phyloP scores from a whole-genome alignment of 441 rosid genomes.

The Gossypium davidsonii region DNA sequence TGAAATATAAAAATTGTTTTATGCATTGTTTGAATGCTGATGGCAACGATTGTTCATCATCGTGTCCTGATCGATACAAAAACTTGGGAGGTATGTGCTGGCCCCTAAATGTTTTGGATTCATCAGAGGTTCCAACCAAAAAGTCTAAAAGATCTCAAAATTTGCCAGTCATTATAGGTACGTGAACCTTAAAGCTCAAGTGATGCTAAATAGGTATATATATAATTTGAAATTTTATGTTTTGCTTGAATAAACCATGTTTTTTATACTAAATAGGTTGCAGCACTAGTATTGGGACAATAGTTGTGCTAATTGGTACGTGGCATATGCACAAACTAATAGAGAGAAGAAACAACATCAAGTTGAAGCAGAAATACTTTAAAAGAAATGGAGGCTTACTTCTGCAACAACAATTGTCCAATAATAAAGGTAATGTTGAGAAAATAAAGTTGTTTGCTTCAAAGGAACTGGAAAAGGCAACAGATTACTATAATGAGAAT shows the following conservation, averaged over 20 bases:
- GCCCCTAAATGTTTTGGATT: neutral
- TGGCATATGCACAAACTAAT: neutral
- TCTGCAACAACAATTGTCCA: neutral
- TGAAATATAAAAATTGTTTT: neutral
- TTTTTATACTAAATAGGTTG: neutral
- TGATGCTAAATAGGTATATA: no score
- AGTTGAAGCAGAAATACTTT: neutral
- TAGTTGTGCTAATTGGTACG: neutral
- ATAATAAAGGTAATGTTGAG: neutral
- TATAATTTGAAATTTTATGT: no score
- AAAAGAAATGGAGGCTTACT: neutral
- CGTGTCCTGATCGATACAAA: neutral
- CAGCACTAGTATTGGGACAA: neutral
- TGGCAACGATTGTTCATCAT: neutral
- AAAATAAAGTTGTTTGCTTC: conserved; percentile 19
- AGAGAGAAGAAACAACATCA: neutral
- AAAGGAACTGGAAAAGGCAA: conserved; percentile 4
- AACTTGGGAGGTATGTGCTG: neutral
- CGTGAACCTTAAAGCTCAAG: neutral
- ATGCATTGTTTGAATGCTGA: neutral
- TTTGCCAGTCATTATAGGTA: neutral
- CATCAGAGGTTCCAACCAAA: rapidly evolving
- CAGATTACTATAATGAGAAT: conserved; percentile 12
- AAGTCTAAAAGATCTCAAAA: neutral
- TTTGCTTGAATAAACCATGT: neutral